Conservation (phyloP, 2,329 filamentous ascomycete species). For the Monilinia vaccinii-corymbosi region DNA sequence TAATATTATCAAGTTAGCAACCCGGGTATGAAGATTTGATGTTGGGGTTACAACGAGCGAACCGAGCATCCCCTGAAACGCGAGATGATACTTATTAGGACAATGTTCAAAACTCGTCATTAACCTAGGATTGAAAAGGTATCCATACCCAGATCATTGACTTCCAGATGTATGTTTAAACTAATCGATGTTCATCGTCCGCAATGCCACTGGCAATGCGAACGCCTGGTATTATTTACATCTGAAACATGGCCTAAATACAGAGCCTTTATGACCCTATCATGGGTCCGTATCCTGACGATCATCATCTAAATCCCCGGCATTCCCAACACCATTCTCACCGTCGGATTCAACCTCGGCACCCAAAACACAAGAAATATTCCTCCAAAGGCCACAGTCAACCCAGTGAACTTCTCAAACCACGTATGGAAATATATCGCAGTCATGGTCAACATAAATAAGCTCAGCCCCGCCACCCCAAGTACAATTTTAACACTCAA, state of each 20-base stretch:
- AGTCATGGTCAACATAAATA: slow-evolving; percentile 99
- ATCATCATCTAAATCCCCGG: slow-evolving; percentile 27
- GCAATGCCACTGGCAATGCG: neutral
- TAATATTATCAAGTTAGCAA: neutral
- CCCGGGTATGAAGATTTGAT: neutral
- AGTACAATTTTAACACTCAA: slow-evolving; percentile 47
- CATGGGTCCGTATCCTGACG: neutral
- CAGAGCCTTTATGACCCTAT: neutral
- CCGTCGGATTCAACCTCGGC: slow-evolving; percentile 35
- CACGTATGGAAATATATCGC: slow-evolving; percentile 98
- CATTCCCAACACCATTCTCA: slow-evolving; percentile 39
- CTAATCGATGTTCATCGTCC: neutral
- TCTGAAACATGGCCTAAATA: neutral
- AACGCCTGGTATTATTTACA: neutral
- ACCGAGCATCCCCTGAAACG: slow-evolving; percentile 2
- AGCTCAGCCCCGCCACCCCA: slow-evolving; percentile 59
- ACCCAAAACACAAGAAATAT: slow-evolving; percentile 43
- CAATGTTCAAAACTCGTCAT: neutral
- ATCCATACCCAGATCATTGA: neutral
- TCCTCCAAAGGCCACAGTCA: slow-evolving; percentile 38
- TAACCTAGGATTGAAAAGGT: neutral
- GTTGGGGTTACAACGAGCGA: neutral
- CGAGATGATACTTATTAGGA: neutral
- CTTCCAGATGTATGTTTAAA: neutral
- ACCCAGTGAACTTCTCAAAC: slow-evolving; percentile 70